Conservation (phyloP, 139 green algal species). For the Chlorella sorokiniana region DNA sequence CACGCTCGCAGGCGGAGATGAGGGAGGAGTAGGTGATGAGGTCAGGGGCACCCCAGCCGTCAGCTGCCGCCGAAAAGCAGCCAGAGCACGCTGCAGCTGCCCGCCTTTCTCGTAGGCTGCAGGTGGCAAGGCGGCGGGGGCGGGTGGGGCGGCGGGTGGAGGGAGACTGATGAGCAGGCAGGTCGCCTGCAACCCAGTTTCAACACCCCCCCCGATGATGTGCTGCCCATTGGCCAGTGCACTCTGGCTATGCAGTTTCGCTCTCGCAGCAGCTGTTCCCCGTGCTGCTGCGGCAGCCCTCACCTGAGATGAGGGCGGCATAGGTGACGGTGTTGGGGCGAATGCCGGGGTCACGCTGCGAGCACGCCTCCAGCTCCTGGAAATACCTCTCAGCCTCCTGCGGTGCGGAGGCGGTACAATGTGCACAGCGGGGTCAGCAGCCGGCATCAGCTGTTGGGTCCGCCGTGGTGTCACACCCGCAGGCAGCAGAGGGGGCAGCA, state of each 20-base stretch:
- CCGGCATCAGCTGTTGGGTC: too few species aligned
- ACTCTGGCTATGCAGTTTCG: too few species aligned
- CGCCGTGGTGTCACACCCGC: too few species aligned
- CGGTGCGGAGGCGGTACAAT: background rate
- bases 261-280: too few species aligned
- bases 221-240: too few species aligned
- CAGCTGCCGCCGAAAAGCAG: conserved; percentile 56
- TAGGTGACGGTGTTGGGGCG: conserved; percentile 48
- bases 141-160: background rate
- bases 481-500: too few species aligned
- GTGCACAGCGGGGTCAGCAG: background rate
- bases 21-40: conserved; percentile 53
- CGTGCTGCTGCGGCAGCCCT: background rate
- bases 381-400: conserved; percentile 53
- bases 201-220: too few species aligned
- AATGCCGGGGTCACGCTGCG: conserved; percentile 16
- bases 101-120: conserved; percentile 49
- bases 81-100: conserved; percentile 47
- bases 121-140: background rate
- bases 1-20: conserved; percentile 54
- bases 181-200: background rate
- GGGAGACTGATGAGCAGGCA: background rate
- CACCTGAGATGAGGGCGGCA: conserved; percentile 52
- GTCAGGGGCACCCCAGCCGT: conserved; percentile 48
- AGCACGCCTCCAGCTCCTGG: conserved; percentile 42